Evolutionary conservation across 176 grass and related monocot genomes (phyloP), one percentile per base, ranked within the genome.

Genomic region (Oryza brachyantha): DNA sequence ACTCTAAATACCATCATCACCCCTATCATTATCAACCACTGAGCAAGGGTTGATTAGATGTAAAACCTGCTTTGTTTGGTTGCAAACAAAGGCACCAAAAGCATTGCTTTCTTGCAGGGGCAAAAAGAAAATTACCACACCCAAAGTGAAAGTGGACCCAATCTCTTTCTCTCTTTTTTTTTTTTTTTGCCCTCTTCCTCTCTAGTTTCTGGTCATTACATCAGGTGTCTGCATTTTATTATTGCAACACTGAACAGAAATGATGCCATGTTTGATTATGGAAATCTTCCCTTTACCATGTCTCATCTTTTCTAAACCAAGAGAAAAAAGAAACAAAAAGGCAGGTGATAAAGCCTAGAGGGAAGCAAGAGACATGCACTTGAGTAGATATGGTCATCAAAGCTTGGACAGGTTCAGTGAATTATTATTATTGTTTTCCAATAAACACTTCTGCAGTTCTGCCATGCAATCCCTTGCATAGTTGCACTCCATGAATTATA

Each of bases 321-420:
- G 27, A 4, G 10, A 5, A 16, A 46, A 70, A 61, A 16, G 52
- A 37, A 68, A 59, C 55, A 13, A 41, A 75, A 61, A 16, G 52
- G n/a, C 39, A 28, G 38, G 73, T 69, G 73, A 45, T 59, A 41
- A 61, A 69, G 38, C 50, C 64, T 61, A 61, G 72, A 24, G 68
- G 63, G 59, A 58, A 68, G 64, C 37, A 35, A 59, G 35, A 5
- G 64, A 24, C 64, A 21, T 29, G 48, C 64, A 80, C 64, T 69
- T 35, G 65, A 79, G 46, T 59, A 29, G 63, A 75, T 22, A 17
- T 42, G 81, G 37, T 9, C 48, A 32, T 68, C 35, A 42, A 39
- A 61, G 36, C 32, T 50, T 37, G 57, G 10, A 55, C 34, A 48
- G 48, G 13, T 34, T 39, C 42, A 29, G 1, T 40, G 60, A 14